Conservation (phyloP, 352 stramenopile genomes). For the Pythium brachiatum region DNA sequence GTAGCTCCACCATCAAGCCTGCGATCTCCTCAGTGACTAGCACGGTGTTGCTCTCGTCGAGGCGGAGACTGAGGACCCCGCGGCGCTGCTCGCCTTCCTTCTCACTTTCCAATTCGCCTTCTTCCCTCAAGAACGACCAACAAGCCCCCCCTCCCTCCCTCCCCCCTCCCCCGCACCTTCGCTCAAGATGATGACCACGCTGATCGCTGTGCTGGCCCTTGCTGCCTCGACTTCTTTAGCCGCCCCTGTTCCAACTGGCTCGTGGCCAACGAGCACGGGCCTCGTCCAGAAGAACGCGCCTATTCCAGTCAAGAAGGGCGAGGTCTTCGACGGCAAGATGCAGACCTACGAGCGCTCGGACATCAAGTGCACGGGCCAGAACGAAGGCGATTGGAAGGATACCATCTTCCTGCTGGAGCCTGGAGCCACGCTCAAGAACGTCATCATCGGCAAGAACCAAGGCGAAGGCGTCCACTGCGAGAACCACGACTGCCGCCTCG, state of each 20-base stretch:
- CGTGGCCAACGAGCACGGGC: constrained; percentile 27
- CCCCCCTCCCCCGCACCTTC: too few relatives aligned
- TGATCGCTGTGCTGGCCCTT: too few relatives aligned
- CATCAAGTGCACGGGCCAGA: constrained; percentile 19
- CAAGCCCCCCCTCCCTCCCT: too few relatives aligned
- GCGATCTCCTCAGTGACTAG: too few relatives aligned
- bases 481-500: constrained; percentile 37
- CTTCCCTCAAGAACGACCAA: too few relatives aligned
- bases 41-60: too few relatives aligned
- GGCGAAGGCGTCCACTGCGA: constrained; percentile 25
- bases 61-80: too few relatives aligned
- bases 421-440: constrained; percentile 30
- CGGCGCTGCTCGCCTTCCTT: too few relatives aligned
- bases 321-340: constrained; percentile 34
- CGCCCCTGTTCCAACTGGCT: constrained; percentile 18
- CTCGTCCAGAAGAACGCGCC: constrained; percentile 11
- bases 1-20: too few relatives aligned
- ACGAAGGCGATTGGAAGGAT: constrained; percentile 7
- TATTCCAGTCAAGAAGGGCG: constrained; percentile 22
- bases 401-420: constrained; percentile 28
- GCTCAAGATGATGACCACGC: too few relatives aligned
- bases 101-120: too few relatives aligned
- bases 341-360: constrained; percentile 35
- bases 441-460: constrained; percentile 35
- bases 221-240: too few relatives aligned